Percentiles rank a stretch among this genome's conserved stretches.
phyloP scores from a whole-genome alignment of 345 rosid species.

The Noccaea caerulescens region DNA sequence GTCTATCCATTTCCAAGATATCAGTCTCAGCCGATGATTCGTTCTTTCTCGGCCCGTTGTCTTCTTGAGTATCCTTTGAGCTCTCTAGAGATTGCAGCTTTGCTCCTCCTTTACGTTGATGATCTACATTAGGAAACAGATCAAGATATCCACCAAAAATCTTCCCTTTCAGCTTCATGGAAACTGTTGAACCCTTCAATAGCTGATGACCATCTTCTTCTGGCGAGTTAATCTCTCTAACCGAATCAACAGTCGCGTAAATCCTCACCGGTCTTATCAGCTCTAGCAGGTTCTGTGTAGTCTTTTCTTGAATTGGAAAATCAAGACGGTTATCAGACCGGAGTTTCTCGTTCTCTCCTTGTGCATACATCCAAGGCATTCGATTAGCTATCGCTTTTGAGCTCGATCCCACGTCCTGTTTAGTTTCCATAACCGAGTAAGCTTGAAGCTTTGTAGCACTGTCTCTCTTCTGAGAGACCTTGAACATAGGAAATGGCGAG shows the following conservation, averaged over 20 bases:
- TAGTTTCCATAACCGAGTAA: conserved; percentile 36
- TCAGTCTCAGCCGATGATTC: conserved; percentile 78
- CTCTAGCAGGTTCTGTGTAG: conserved; percentile 40
- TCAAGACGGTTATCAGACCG: conserved; percentile 38
- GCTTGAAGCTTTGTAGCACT: background rate
- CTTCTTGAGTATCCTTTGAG: conserved; percentile 56
- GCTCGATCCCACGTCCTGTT: conserved; percentile 49
- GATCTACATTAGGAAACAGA: conserved; percentile 51
- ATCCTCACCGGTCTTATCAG: conserved; percentile 52
- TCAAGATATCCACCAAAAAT: conserved; percentile 50
- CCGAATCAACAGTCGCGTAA: conserved; percentile 52
- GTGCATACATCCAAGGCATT: conserved; percentile 36
- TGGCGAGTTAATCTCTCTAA: conserved; percentile 45
- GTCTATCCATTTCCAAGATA: conserved; percentile 69
- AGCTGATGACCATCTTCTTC: conserved; percentile 49
- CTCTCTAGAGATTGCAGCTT: conserved; percentile 61
- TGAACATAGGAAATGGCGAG: conserved; percentile 38
- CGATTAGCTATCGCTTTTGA: conserved; percentile 48
- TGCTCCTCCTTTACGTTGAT: conserved; percentile 51
- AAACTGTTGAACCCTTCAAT: conserved; percentile 47
- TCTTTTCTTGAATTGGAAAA: conserved; percentile 51
- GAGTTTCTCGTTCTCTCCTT: conserved; percentile 42
- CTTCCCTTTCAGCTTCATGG: conserved; percentile 54
- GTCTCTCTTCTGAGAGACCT: conserved; percentile 40
- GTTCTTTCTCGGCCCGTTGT: conserved; percentile 37